phyloP scores from a whole-genome alignment of 1,139 yeast genomes.

The Saccharomyces hybrid region DNA sequence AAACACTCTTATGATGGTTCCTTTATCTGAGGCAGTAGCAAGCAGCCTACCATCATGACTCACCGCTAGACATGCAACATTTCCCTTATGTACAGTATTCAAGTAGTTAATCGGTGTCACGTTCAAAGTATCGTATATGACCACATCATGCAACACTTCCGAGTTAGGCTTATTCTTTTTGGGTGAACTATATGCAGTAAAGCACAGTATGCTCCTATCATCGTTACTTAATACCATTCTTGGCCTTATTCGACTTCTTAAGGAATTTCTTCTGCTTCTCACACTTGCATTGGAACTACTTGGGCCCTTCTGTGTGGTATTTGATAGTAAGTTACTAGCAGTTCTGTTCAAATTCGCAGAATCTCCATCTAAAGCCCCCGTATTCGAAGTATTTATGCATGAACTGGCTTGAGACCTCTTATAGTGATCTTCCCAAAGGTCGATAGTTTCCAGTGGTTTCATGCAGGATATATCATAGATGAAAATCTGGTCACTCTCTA shows the following conservation, averaged over 20 bases:
- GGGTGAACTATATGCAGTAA: conserved; percentile 21
- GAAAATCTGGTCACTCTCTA: conserved; percentile 56
- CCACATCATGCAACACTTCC: conserved; percentile 23
- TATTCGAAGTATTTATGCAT: conserved; percentile 1
- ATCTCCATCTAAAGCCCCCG: conserved; percentile 1
- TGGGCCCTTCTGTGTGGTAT: not conserved
- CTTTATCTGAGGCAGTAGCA: conserved; percentile 66
- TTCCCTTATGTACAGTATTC: conserved; percentile 32
- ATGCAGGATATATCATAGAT: conserved; percentile 70
- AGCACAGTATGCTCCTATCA: conserved; percentile 28
- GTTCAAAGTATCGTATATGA: conserved; percentile 52
- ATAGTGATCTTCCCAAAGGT: conserved; percentile 23
- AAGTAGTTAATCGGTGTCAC: conserved; percentile 49
- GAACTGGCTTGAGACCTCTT: conserved; percentile 4
- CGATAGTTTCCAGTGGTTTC: conserved; percentile 57
- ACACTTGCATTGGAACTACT: not conserved
- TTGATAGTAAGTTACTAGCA: not conserved
- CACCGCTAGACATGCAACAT: conserved; percentile 22
- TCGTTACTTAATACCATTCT: conserved; percentile 26
- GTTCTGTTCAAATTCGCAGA: conserved; percentile 2
- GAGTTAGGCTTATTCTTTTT: conserved; percentile 16
- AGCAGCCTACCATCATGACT: conserved; percentile 47
- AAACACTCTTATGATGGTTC: conserved; percentile 61
- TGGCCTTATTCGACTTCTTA: conserved; percentile 12
- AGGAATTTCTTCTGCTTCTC: conserved; percentile 9